These are phyloP conservation scores for Tuber magnatum DNA, from an alignment of 495 filamentous ascomycete genomes.

Conservation along the genomic window DNA sequence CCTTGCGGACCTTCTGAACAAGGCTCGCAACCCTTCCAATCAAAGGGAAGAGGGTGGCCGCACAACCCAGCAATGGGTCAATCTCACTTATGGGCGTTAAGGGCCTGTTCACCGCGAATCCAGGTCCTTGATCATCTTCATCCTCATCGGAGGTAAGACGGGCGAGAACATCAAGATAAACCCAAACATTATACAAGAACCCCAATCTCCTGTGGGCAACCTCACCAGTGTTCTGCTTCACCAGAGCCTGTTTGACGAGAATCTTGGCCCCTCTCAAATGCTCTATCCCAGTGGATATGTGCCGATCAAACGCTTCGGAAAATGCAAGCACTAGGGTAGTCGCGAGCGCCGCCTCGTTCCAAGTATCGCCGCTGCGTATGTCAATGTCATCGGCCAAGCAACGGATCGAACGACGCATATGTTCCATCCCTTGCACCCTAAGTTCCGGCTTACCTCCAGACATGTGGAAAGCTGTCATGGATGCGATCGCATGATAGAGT, in stretches of 20 bases:
- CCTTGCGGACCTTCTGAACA: slow-evolving; percentile 56
- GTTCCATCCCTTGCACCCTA: slow-evolving; percentile 61
- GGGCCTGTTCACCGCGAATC: slow-evolving; percentile 40
- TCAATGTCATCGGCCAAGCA: slow-evolving; percentile 54
- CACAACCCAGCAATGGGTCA: slow-evolving; percentile 71
- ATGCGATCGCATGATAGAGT: slow-evolving; percentile 66
- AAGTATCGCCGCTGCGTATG: slow-evolving; percentile 51
- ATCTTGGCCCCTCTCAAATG: slow-evolving; percentile 65
- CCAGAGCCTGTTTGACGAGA: slow-evolving; percentile 56
- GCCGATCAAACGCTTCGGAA: slow-evolving; percentile 70
- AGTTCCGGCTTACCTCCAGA: slow-evolving; percentile 53
- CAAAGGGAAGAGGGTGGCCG: slow-evolving; percentile 63
- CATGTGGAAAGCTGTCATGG: slow-evolving; percentile 71
- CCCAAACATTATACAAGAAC: slow-evolving; percentile 70
- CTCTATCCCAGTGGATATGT: slow-evolving; percentile 66
- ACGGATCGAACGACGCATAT: slow-evolving; percentile 62
- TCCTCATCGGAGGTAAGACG: slow-evolving; percentile 62
- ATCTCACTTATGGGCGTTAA: slow-evolving; percentile 49
- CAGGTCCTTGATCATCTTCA: slow-evolving; percentile 47
- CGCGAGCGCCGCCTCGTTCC: slow-evolving; percentile 60
- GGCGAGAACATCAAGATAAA: slow-evolving; percentile 78
- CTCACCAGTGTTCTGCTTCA: slow-evolving; percentile 37
- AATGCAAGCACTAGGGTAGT: slow-evolving; percentile 69
- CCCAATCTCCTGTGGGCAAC: slow-evolving; percentile 53
- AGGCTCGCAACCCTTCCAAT: slow-evolving; percentile 64